phyloP scores from a whole-genome alignment of 768 basidiomycete species.

The Tylopilus cervinicoccineus region DNA sequence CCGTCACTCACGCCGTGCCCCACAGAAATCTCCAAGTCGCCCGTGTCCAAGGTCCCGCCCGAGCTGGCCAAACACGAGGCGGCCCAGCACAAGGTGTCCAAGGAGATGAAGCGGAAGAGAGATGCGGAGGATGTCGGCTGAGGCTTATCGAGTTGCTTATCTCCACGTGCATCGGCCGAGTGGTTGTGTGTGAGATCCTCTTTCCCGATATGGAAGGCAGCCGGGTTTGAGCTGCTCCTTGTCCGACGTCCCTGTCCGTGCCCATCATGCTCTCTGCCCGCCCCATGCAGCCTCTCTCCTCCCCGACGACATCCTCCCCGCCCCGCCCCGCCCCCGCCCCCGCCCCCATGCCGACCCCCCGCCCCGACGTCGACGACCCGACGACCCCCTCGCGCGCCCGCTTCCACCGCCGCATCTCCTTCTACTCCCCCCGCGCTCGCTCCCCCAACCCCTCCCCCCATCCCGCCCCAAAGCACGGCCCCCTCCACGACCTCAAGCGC shows the following conservation, averaged over 20 bases:
- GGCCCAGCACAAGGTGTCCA: conserved; percentile 85
- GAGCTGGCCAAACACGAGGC: conserved; percentile 91
- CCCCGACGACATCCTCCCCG: not conserved
- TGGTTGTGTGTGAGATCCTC: no score
- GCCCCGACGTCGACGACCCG: not conserved
- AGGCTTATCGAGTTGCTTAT: no score
- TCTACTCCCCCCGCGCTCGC: conserved; percentile 13
- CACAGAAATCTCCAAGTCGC: conserved; percentile 89
- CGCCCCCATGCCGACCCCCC: not conserved
- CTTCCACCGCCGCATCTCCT: conserved; percentile 27
- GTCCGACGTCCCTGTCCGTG: not conserved
- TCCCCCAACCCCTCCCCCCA: conserved; percentile 1
- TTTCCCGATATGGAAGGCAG: conserved; percentile 13
- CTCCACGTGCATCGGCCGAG: conserved; percentile 18
- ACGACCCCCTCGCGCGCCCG: conserved; percentile 23
- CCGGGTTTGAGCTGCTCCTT: not conserved
- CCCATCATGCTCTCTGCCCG: conserved; percentile 35
- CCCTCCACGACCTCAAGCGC: conserved; percentile 89
- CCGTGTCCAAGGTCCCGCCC: conserved; percentile 81
- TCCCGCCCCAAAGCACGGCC: conserved; percentile 46
- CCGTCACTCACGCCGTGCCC: conserved; percentile 12
- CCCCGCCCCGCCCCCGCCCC: not conserved
- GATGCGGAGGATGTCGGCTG: conserved; percentile 74
- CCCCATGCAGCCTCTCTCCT: conserved; percentile 32
- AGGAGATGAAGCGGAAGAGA: conserved; percentile 93